Percentiles rank a stretch among this genome's conserved stretches.
Evolutionary conservation across 1,139 yeast genomes (phyloP).

Genomic region (Entelexis sorbosivorans): DNA sequence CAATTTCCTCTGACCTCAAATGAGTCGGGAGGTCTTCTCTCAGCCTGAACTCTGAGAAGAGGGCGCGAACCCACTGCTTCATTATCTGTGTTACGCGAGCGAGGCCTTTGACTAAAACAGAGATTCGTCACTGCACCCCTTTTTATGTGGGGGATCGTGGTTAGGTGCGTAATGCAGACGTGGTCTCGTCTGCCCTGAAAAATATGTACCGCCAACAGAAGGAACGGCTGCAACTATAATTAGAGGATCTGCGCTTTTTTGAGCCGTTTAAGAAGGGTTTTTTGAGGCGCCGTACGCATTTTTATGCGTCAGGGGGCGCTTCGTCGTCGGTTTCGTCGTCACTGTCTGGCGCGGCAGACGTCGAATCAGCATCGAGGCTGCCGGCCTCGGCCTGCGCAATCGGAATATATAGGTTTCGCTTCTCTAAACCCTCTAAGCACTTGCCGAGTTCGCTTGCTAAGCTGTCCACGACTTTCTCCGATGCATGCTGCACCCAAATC

Average conservation of each 20-base stretch:
- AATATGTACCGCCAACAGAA: not conserved
- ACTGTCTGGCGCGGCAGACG: slow-evolving; percentile 27
- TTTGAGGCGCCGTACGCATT: not conserved
- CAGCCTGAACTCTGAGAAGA: not conserved
- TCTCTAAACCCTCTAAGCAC: slow-evolving; percentile 20
- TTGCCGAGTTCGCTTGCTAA: slow-evolving; percentile 53
- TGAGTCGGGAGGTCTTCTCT: not conserved
- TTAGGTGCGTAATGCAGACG: not conserved
- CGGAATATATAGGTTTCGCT: slow-evolving; percentile 15
- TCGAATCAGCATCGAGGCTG: slow-evolving; percentile 9
- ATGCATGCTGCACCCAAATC: slow-evolving; percentile 59
- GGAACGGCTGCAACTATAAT: not conserved
- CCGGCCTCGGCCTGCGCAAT: slow-evolving; percentile 25
- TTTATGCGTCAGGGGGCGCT: not conserved
- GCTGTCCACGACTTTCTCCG: slow-evolving; percentile 42
- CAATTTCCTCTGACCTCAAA: not conserved
- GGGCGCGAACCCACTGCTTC: not conserved
- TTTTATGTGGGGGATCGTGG: not conserved
- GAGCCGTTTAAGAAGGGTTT: not conserved
- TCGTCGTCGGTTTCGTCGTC: slow-evolving; percentile 25
- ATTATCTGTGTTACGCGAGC: not conserved
- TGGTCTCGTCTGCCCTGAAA: not conserved
- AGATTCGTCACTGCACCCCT: not conserved
- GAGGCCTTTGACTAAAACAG: not conserved
- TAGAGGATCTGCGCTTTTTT: not conserved